Base-by-base conservation (phyloP, 306 rosid species). In the Cicer chorassanicum region DNA sequence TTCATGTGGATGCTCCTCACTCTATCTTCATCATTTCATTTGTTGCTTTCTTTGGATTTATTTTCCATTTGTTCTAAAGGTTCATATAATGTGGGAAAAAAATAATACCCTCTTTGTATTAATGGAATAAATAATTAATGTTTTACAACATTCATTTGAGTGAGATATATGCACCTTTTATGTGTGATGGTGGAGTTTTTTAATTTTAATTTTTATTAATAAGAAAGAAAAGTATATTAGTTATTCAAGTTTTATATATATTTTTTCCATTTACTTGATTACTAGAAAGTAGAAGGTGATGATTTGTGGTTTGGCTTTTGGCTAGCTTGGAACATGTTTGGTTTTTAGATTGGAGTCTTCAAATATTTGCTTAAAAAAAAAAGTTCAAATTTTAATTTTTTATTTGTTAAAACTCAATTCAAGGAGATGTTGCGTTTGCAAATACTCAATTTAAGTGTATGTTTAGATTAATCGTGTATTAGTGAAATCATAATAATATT, bases 21-120 rank as follows among this genome's bases (percentile, higher is more conserved):
- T 45, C 81, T 44, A 15, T 80, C 11, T 40, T 77, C 54, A 67
- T 76, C 5, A 13, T 78, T 44, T 16, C 73, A 54, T 6, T 60
- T 13, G 66, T 76, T 69, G 72, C 41, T 68, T 75, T 84, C 75
- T 5, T 83, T 2, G 45, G 69, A 50, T 71, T 78, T 38, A 45
- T 87, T 3, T 78, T 75, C 72, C 78, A 70, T 60, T 75, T 78
- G 29, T 70, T 74, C 51, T 88, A 70, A 86, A 18, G 60, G 11
- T 6, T 9, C 1, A 9, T 13, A 12, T 14, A 13, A 61, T 74
- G 51, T 48, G 65, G 18, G 18, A 15, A 63, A 29, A 54, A 18
- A 68, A 66, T 16, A 11, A 4, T 8, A 5, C 24, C 16, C 39
- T 8, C 24, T 73, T 73, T 74, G 59, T 73, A 68, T 59, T 59